These are phyloP conservation scores for Annulohypoxylon bovei DNA, from an alignment of 495 filamentous ascomycete species.

Conservation along the genomic window DNA sequence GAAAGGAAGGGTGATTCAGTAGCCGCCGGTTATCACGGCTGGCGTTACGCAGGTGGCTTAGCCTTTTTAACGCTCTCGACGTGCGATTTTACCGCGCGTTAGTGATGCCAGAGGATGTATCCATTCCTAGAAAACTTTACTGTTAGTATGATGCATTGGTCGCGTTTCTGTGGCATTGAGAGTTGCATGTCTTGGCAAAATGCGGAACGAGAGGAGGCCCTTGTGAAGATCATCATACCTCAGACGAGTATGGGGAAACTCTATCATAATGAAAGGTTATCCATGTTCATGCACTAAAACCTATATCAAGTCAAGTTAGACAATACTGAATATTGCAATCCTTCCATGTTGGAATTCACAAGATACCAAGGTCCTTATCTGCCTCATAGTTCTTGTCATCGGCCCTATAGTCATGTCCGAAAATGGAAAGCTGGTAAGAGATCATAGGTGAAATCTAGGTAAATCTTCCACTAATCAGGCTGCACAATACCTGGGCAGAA, in stretches of 20 bases:
- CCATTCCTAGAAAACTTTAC: not conserved
- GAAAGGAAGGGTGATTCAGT: slow-evolving; percentile 12
- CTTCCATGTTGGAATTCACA: not conserved
- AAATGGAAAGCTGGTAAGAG: not conserved
- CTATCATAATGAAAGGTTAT: not conserved
- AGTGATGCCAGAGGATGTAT: not conserved
- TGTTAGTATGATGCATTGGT: not conserved
- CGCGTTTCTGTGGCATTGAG: slow-evolving; percentile 3
- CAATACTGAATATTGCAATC: too few relatives aligned
- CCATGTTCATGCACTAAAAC: not conserved
- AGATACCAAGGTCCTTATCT: not conserved
- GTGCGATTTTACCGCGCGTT: slow-evolving; percentile 18
- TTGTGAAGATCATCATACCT: slow-evolving; percentile 7
- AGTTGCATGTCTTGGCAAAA: slow-evolving; percentile 12
- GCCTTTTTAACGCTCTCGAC: not conserved
- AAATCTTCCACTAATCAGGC: not conserved
- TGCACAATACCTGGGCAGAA: too few relatives aligned
- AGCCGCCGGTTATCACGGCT: not conserved
- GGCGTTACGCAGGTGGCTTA: slow-evolving; percentile 1
- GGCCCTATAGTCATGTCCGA: not conserved
- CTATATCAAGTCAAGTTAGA: too few relatives aligned
- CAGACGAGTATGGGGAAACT: not conserved
- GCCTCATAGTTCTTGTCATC: not conserved
- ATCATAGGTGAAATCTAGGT: not conserved
- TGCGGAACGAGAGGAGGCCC: slow-evolving; percentile 1